Conservation (phyloP, 768 basidiomycete species). For the Gloeostereum incarnatum region DNA sequence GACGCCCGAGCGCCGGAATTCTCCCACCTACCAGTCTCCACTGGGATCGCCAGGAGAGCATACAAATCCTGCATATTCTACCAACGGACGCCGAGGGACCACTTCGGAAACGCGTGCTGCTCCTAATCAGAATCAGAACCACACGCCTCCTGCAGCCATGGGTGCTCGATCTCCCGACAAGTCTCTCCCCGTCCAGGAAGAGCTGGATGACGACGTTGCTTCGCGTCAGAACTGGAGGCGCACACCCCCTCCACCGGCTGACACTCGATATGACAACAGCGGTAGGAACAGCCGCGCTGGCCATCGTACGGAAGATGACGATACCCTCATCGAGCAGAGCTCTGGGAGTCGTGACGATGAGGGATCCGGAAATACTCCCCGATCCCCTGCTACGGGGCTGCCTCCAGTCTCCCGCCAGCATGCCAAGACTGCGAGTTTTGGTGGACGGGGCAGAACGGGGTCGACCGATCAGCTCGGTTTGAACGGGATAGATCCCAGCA, state of each 20-base stretch:
- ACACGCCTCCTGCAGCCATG: constrained; percentile 16
- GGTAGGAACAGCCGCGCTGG: constrained; percentile 27
- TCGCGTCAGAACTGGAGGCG: constrained; percentile 21
- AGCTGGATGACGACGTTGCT: constrained; percentile 55
- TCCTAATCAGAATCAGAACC: no score
- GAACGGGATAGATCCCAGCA: constrained; percentile 48
- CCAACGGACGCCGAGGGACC: no score
- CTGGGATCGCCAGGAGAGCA: constrained; percentile 38
- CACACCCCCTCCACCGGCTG: constrained; percentile 34
- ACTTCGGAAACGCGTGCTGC: no score
- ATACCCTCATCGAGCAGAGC: constrained; percentile 33
- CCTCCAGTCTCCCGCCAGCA: constrained; percentile 24
- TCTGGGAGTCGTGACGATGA: constrained; percentile 30
- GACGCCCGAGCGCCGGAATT: constrained; percentile 44
- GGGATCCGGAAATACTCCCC: constrained; percentile 53
- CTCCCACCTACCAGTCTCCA: constrained; percentile 40
- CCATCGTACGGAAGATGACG: constrained; percentile 33
- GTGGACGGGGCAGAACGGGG: constrained; percentile 46
- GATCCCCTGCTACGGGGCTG: constrained; percentile 54
- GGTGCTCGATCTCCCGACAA: constrained; percentile 56
- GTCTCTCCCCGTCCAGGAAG: constrained; percentile 71
- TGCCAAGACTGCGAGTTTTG: constrained; percentile 21
- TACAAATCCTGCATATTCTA: constrained; percentile 18
- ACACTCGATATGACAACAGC: constrained; percentile 24
- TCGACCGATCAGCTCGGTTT: constrained; percentile 55